phyloP scores from a whole-genome alignment of 495 filamentous ascomycete species.

The Xylaria intraflava region DNA sequence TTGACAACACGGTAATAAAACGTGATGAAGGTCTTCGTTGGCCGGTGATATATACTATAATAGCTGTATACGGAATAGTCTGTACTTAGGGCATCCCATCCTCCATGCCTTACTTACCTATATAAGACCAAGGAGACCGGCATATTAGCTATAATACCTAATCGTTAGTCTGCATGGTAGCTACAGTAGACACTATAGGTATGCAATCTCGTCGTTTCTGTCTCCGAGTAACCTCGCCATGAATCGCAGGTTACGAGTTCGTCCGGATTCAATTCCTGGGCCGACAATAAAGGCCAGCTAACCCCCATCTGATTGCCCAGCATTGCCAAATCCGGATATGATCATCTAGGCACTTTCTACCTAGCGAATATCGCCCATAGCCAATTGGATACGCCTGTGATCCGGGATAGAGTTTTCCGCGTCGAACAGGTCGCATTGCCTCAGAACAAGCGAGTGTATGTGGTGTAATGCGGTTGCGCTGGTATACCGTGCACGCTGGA shows the following conservation, averaged over 20 bases:
- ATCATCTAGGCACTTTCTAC: not conserved
- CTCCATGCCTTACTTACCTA: no score
- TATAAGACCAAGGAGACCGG: no score
- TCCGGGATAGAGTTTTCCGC: not conserved
- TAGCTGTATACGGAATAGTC: no score
- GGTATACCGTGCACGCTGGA: no score
- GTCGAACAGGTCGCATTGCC: not conserved
- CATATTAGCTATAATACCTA: no score
- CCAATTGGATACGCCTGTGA: not conserved
- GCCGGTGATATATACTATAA: no score
- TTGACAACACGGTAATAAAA: no score
- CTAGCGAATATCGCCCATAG: not conserved
- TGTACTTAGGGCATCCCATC: no score
- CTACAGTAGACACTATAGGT: not conserved
- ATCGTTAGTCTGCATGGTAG: no score
- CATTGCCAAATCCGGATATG: slow-evolving; percentile 1
- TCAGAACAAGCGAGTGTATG: not conserved
- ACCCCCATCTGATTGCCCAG: slow-evolving; percentile 2
- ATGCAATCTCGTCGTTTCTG: not conserved
- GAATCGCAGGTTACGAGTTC: slow-evolving; percentile 4
- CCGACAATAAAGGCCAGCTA: not conserved
- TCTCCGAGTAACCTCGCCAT: not conserved
- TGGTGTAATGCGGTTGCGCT: not conserved
- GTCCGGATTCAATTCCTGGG: slow-evolving; percentile 6
- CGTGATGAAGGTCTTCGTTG: no score